phyloP scores from a whole-genome alignment of 441 rosid species.

The Gossypium laxum region DNA sequence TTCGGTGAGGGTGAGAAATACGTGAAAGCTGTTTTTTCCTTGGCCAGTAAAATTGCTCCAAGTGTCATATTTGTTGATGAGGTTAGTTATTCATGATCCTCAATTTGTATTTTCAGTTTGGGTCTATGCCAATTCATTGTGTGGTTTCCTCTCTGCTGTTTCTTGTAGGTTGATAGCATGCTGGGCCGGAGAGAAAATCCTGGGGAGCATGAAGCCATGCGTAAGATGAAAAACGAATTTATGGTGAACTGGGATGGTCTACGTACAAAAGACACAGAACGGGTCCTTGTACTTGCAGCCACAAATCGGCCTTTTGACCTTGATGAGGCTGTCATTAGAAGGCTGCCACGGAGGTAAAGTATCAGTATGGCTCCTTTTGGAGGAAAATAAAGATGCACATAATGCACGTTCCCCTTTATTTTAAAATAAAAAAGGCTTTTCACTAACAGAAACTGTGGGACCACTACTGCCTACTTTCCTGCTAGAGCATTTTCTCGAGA shows the following conservation, averaged over 20 bases:
- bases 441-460: background rate
- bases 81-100: constrained; percentile 32
- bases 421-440: background rate
- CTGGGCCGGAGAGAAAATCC: constrained; percentile 83
- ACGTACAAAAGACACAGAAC: constrained; percentile 67
- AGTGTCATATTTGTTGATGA: constrained; percentile 89
- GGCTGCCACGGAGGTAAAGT: constrained; percentile 69
- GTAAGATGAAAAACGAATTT: constrained; percentile 93
- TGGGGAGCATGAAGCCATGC: constrained; percentile 94
- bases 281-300: constrained; percentile 84
- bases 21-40: constrained; percentile 80
- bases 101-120: background rate
- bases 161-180: constrained; percentile 82
- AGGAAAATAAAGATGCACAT: background rate
- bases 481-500: background rate
- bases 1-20: constrained; percentile 95
- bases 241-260: constrained; percentile 94
- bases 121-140: background rate
- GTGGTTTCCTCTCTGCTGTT: background rate
- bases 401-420: background rate
- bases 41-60: constrained; percentile 87
- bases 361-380: background rate
- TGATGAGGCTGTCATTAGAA: constrained; percentile 88
- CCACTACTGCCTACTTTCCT: background rate
- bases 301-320: constrained; percentile 92